Conservation (phyloP, 495 filamentous ascomycete species). For the Xylaria intraflava region DNA sequence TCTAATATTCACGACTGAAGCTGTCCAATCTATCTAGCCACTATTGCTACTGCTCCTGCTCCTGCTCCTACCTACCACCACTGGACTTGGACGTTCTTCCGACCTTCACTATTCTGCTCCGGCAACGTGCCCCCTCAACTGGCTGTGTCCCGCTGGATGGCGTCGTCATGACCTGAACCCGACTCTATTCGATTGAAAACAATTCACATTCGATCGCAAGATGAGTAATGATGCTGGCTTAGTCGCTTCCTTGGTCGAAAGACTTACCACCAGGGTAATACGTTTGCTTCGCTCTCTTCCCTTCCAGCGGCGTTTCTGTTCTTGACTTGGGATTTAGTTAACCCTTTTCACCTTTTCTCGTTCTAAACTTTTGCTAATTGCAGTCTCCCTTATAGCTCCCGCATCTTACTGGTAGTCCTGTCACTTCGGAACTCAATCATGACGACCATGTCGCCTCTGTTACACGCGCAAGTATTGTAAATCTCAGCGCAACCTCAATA, state of each 20-base stretch:
- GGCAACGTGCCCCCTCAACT: not conserved
- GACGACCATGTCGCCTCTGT: slow-evolving; percentile 57
- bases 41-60: no score
- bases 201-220: slow-evolving; percentile 30
- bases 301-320: not conserved
- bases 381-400: slow-evolving; percentile 45
- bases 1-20: not conserved
- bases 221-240: slow-evolving; percentile 60
- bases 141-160: slow-evolving; percentile 21
- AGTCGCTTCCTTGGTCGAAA: slow-evolving; percentile 58
- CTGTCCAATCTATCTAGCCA: not conserved
- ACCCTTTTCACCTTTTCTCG: not conserved
- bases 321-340: no score
- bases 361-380: slow-evolving; percentile 2
- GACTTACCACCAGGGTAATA: slow-evolving; percentile 55
- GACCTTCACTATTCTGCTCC: not conserved
- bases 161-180: slow-evolving; percentile 30
- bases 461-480: slow-evolving; percentile 54
- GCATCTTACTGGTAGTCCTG: slow-evolving; percentile 56
- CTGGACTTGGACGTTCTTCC: not conserved
- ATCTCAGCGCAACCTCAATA: slow-evolving; percentile 49
- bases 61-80: no score
- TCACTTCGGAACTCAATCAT: slow-evolving; percentile 49
- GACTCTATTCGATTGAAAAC: slow-evolving; percentile 20
- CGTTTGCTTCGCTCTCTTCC: slow-evolving; percentile 1